Percentiles rank a stretch among this genome's conserved stretches.
These are phyloP conservation scores for Suillus spraguei DNA, from an alignment of 768 basidiomycete species.

Conservation along the genomic window DNA sequence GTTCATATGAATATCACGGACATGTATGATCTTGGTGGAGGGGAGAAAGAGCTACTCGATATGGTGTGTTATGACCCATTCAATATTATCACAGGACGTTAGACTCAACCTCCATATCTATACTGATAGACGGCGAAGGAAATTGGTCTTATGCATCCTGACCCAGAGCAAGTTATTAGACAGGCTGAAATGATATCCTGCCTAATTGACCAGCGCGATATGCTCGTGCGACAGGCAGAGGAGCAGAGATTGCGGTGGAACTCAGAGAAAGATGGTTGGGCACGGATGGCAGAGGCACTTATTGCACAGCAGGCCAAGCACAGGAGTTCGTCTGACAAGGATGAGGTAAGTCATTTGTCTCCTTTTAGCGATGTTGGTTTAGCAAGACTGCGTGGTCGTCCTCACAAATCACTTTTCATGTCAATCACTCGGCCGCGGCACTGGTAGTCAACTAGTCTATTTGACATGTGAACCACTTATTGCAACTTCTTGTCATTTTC, in stretches of 20 bases:
- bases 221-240: constrained; percentile 50
- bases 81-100: constrained; percentile 16
- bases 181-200: constrained; percentile 67
- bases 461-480: background rate
- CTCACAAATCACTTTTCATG: background rate
- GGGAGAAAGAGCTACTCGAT: constrained; percentile 55
- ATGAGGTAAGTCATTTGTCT: constrained; percentile 43
- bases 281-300: constrained; percentile 67
- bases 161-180: constrained; percentile 48
- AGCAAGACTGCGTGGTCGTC: background rate
- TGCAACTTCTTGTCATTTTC: background rate
- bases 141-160: constrained; percentile 42
- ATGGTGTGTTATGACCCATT: constrained; percentile 49
- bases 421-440: no score
- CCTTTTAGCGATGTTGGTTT: constrained; percentile 2
- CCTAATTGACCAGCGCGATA: constrained; percentile 60
- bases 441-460: background rate
- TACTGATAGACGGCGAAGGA: constrained; percentile 47
- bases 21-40: constrained; percentile 38
- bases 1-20: constrained; percentile 52
- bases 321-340: constrained; percentile 36
- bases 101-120: constrained; percentile 3
- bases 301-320: constrained; percentile 49
- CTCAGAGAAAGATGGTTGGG: constrained; percentile 66
- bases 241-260: constrained; percentile 66